Conservation (phyloP, 495 filamentous ascomycete genomes). For the Wilcoxina mikolae region DNA sequence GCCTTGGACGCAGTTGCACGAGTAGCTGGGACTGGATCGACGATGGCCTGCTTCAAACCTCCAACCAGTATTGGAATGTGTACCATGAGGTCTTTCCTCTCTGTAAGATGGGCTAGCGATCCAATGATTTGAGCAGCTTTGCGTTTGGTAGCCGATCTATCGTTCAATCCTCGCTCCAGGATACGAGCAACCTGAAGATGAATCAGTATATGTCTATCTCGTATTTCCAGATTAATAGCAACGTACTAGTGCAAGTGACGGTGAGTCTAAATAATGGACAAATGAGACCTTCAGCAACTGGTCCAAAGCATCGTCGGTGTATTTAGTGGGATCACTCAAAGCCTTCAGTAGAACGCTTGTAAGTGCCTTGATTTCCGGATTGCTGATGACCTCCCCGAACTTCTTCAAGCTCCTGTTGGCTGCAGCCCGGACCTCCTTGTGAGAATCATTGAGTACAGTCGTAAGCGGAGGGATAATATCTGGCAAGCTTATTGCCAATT, state of each 20-base stretch:
- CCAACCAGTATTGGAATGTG: slow-evolving; percentile 88
- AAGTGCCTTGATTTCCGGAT: slow-evolving; percentile 84
- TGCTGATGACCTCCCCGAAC: slow-evolving; percentile 95
- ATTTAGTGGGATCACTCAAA: slow-evolving; percentile 90
- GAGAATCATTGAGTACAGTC: slow-evolving; percentile 84
- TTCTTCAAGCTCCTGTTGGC: slow-evolving; percentile 92
- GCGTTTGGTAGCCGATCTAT: slow-evolving; percentile 83
- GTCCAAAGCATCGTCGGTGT: slow-evolving; percentile 90
- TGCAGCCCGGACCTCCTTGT: slow-evolving; percentile 84
- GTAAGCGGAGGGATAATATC: slow-evolving; percentile 95
- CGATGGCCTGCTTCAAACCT: slow-evolving; percentile 71
- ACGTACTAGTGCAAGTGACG: slow-evolving; percentile 72
- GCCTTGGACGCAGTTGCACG: slow-evolving; percentile 93
- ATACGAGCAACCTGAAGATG: slow-evolving; percentile 51
- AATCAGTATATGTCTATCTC: slow-evolving; percentile 7
- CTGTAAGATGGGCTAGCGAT: slow-evolving; percentile 89
- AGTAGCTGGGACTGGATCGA: slow-evolving; percentile 94
- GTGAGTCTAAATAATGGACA: slow-evolving; percentile 89
- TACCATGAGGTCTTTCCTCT: slow-evolving; percentile 79
- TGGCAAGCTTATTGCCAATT: slow-evolving; percentile 78
- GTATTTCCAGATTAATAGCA: not conserved
- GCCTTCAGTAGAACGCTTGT: slow-evolving; percentile 88
- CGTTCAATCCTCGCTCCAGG: slow-evolving; percentile 76
- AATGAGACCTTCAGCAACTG: slow-evolving; percentile 90
- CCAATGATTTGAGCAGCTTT: slow-evolving; percentile 96